A percentile compares a stretch with the other conserved stretches of the same genome.
Conservation (phyloP, 108 stramenopile species). For the Conticribra guillardii region DNA sequence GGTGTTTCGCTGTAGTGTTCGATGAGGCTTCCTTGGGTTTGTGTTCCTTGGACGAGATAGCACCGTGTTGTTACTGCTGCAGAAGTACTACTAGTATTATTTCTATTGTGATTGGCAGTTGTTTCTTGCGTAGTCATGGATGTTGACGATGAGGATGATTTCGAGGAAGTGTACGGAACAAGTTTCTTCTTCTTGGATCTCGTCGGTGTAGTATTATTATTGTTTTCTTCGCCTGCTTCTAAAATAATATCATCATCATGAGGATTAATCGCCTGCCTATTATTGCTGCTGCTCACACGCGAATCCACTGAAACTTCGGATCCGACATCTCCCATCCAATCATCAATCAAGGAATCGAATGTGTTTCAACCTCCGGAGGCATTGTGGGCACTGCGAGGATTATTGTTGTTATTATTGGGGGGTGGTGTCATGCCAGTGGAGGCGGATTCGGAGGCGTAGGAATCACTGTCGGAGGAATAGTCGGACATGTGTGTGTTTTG, state of each 20-base stretch:
- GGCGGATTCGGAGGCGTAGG: not conserved
- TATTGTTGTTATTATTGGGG: not conserved
- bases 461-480: not conserved
- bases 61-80: conserved; percentile 16
- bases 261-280: no score
- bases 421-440: not conserved
- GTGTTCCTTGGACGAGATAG: conserved; percentile 24
- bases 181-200: not conserved
- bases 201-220: not conserved
- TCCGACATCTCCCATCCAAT: not conserved
- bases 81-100: no score
- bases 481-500: no score
- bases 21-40: conserved; percentile 35
- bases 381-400: not conserved
- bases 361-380: not conserved
- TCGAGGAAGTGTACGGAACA: not conserved
- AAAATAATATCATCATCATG: not conserved
- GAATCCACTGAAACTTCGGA: not conserved
- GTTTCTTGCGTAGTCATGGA: not conserved
- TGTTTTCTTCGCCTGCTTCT: not conserved
- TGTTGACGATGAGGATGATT: not conserved
- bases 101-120: no score
- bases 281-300: not conserved
- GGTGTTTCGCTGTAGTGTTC: conserved; percentile 23
- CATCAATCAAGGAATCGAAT: conserved; percentile 2